These are phyloP conservation scores for Gymnopilus junonius DNA, from an alignment of 768 basidiomycete genomes.

Conservation along the genomic window DNA sequence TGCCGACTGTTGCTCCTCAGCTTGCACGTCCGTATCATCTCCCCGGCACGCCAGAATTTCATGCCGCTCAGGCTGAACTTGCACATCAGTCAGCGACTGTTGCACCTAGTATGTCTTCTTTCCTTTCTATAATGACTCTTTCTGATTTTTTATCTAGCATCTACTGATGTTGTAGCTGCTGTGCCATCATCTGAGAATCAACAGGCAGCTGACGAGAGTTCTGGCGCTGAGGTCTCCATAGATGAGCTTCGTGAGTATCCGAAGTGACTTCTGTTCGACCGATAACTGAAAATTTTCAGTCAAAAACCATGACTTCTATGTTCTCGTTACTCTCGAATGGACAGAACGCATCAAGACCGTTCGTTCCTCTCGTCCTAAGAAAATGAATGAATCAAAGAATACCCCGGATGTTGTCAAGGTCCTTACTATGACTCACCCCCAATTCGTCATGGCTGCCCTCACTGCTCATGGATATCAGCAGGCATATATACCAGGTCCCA, in stretches of 20 bases:
- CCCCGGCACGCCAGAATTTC: background rate
- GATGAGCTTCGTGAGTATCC: background rate
- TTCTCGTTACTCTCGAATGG: slow-evolving; percentile 5
- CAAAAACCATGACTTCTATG: background rate
- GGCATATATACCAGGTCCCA: background rate
- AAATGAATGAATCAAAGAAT: slow-evolving; percentile 5
- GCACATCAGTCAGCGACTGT: background rate
- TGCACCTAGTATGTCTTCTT: background rate
- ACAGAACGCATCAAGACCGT: background rate
- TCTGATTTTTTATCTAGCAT: no score
- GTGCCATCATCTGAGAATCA: background rate
- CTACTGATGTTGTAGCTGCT: no score
- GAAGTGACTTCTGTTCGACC: background rate
- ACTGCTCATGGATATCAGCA: slow-evolving; percentile 3
- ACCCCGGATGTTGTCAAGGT: background rate
- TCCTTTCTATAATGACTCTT: no score
- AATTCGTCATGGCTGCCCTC: slow-evolving; percentile 5
- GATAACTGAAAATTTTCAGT: background rate
- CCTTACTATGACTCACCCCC: background rate
- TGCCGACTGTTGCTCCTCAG: background rate
- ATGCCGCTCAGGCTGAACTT: background rate
- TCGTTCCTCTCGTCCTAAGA: background rate
- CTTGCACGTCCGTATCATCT: background rate
- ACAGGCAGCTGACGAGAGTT: background rate
- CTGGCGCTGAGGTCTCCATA: background rate